Evolutionary conservation across 805 yeast species (phyloP).

Genomic region (Kodamaea jinghongensis): DNA sequence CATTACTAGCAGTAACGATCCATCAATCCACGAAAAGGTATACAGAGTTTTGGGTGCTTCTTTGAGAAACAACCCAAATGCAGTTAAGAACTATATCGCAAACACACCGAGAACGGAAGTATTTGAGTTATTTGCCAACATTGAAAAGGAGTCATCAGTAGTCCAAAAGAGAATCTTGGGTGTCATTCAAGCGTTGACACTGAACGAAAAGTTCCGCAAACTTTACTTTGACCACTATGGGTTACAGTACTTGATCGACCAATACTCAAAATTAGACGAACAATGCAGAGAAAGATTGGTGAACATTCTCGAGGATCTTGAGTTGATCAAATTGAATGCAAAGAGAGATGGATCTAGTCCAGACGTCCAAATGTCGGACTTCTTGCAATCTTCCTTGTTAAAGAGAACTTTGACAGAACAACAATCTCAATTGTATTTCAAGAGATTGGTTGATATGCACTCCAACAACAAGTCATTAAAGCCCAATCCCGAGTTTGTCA

Average conservation of each 20-base stretch:
- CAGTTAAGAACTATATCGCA: conserved; percentile 32
- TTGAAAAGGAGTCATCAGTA: conserved; percentile 21
- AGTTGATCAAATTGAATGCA: conserved; percentile 14
- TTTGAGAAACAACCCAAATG: conserved; percentile 71
- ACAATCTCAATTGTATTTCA: conserved; percentile 12
- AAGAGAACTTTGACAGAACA: conserved; percentile 13
- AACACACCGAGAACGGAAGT: conserved; percentile 19
- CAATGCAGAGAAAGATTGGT: conserved; percentile 38
- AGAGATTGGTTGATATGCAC: conserved; percentile 32
- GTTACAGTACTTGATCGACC: conserved; percentile 21
- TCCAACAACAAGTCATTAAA: conserved; percentile 23
- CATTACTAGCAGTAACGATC: conserved; percentile 10
- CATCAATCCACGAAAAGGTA: conserved; percentile 46
- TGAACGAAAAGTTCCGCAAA: conserved; percentile 31
- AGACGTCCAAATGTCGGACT: conserved; percentile 32
- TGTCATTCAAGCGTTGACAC: conserved; percentile 46
- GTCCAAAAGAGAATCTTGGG: conserved; percentile 51
- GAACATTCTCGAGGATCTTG: conserved; percentile 47
- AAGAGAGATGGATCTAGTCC: conserved; percentile 16
- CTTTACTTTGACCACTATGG: conserved; percentile 26
- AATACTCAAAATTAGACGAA: conserved; percentile 26
- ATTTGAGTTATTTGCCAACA: conserved; percentile 17
- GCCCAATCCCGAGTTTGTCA: conserved; percentile 45
- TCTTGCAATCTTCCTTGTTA: conserved; percentile 34
- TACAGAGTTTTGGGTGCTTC: conserved; percentile 64